phyloP scores from a whole-genome alignment of 257 asterid genomes.

The Fraxinus pennsylvanica region DNA sequence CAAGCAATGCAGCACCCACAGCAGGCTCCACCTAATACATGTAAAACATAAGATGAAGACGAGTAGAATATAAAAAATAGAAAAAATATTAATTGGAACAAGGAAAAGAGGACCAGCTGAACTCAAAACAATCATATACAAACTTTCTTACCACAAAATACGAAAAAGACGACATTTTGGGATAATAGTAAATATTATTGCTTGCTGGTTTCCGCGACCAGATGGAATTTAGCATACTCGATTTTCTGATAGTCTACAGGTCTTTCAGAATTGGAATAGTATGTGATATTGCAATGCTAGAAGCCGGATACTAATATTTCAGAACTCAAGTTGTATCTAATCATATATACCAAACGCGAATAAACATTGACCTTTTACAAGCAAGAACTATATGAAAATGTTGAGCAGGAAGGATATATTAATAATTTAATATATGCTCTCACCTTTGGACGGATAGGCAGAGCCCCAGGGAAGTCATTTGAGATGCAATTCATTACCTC shows the following conservation, averaged over 20 bases:
- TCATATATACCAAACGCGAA: neutral
- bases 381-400: neutral
- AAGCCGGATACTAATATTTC: neutral
- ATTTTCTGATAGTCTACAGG: neutral
- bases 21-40: slow-evolving; percentile 74
- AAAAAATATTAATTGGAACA: neutral
- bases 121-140: neutral
- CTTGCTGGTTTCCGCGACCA: neutral
- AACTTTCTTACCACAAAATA: neutral
- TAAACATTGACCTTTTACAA: neutral
- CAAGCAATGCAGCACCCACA: slow-evolving; percentile 83
- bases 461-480: slow-evolving; percentile 72
- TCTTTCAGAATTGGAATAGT: neutral
- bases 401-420: slow-evolving; percentile 4
- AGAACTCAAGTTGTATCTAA: neutral
- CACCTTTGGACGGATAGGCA: slow-evolving; percentile 73
- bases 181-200: neutral
- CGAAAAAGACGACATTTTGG: neutral
- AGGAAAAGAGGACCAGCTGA: neutral
- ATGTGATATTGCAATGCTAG: neutral
- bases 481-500: slow-evolving; percentile 61
- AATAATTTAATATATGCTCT: neutral
- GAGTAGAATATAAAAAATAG: neutral
- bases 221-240: neutral
- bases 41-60: neutral